Base-by-base conservation (phyloP, 495 filamentous ascomycete genomes). In the Chaetomium cochliodes region DNA sequence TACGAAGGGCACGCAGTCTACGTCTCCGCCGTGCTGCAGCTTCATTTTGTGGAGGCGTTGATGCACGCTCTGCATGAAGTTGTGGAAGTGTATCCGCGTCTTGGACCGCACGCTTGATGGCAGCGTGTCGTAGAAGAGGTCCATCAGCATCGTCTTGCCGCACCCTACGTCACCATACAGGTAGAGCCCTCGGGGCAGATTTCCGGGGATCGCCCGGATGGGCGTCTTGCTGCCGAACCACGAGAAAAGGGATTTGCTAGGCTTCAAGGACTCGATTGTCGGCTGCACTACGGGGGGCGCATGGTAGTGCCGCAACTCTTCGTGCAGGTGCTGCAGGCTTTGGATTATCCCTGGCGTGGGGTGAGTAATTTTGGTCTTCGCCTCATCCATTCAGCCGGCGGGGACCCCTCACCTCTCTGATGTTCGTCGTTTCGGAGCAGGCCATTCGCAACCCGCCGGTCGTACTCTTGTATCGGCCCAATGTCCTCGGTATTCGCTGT, bases 81-180 rank as follows among this genome's bases (percentile, higher is more conserved):
- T 96, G 80, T 98, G 92, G 78, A 98, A 98, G 80, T 98, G 94
- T 68, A 98, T 96, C 18, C 94, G 84, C n/a, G 89, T 96, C 81
- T 96, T 97, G 47, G 86, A 84, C 62, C 78, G 84, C 66, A 98
- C 92, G 69, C 90, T 87, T 16, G 79, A 70, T 5, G 94, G 94
- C 58, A 99, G 78, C 1, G 93, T 96, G 60, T 98, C 92, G 78
- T 92, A 97, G 77, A 99, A 98, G 70, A 99, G 81, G 72, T 99
- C 96, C 94, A 99, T 98, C 67, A 99, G 80, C 96, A 99, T 99
- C 1, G 96, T 98, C 82, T 99, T 99, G 51, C 96, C 96, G 71
- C 92, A 93, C 25, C 96, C 96, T 12, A 99, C 96, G 75, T 98
- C 94, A 22, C 96, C 96, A 72, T 90, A 98, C 79, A 99, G 89